These are phyloP conservation scores for Coniferiporia weirii DNA, from an alignment of 1,284 basidiomycete genomes.

Conservation along the genomic window DNA sequence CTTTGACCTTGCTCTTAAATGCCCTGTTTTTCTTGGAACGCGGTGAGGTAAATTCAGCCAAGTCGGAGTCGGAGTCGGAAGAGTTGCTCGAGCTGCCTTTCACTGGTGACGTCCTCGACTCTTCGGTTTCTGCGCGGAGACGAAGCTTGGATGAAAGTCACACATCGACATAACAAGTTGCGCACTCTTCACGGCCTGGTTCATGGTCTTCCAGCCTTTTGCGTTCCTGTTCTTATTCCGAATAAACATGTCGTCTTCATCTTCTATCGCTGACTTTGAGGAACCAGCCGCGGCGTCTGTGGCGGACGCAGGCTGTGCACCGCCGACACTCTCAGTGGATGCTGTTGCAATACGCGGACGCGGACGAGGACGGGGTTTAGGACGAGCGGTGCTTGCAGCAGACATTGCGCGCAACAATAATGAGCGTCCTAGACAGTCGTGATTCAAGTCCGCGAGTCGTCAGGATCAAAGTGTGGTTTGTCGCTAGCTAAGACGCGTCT, in stretches of 20 bases:
- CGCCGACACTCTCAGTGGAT: slow-evolving; percentile 13
- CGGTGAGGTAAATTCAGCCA: neutral
- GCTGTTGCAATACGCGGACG: slow-evolving; percentile 31
- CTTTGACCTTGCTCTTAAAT: neutral
- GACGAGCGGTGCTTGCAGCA: slow-evolving; percentile 28
- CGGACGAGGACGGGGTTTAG: slow-evolving; percentile 48
- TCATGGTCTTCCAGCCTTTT: slow-evolving; percentile 52
- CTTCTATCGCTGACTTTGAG: slow-evolving; percentile 30
- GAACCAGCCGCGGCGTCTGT: slow-evolving; percentile 16
- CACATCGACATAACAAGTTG: neutral
- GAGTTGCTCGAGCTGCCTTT: neutral
- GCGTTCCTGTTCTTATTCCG: slow-evolving; percentile 50
- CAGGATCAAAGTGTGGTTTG: too few species aligned
- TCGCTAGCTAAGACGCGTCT: too few species aligned
- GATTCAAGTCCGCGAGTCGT: too few species aligned
- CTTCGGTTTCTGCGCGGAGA: neutral
- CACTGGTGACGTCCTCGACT: neutral
- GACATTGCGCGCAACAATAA: slow-evolving; percentile 29
- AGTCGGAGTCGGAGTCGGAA: neutral
- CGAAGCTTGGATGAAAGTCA: neutral
- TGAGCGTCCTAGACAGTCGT: too few species aligned
- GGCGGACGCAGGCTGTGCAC: slow-evolving; percentile 6
- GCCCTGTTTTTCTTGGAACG: neutral
- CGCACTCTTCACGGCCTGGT: slow-evolving; percentile 48
- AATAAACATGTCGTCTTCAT: slow-evolving; percentile 63